Evolutionary conservation across 176 grass and related monocot species (phyloP), one percentile per base, ranked within the genome.

Genomic region (Raddia guianensis): DNA sequence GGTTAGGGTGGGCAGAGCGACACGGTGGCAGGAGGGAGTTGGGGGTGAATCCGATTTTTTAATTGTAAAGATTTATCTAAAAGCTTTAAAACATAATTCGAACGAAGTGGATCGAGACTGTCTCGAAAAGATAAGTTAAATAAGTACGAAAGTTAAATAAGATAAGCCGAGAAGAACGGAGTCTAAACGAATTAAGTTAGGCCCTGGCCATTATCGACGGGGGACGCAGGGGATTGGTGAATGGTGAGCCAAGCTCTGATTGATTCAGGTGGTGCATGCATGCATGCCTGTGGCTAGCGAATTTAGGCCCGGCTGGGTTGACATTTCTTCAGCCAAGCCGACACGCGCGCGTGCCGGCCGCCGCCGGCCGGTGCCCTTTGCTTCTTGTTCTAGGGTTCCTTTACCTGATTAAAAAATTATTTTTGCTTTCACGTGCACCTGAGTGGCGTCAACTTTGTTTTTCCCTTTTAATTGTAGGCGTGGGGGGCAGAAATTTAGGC

Each of bases 341-440:
- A 64, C 63, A 68, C 51, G 72, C 42, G 50, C 37, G 50, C 27
- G 27, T 27, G 27, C 27, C 27, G 37, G 37, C 3, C 37, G 37
- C 37, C 37, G 37, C 37, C 62, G 1, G 42, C 50, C 72, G 20
- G 51, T 68, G 66, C 1, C 7, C 52, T 68, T 80, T 73, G 76
- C 76, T 73, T 80, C 49, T 66, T 37, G 6, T 56, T 86, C 20
- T 65, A 73, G 66, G 68, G 68, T 49, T 73, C 75, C 68, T 80
- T 57, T 48, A 8, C 47, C 50, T 58, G 49, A 42, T 66, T 40
- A 10, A 34, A 55, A 79, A 2, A 8, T 4, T 48, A 15, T 33
- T 7, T 27, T 20, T 48, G 34, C 50, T 7, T 27, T 20, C 75
- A 73, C 59, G 15, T 49, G 68, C 67, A 63, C 7, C 49, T 27